Evolutionary conservation across 257 asterid genomes (phyloP).

Genomic region (Solanum rostratum): DNA sequence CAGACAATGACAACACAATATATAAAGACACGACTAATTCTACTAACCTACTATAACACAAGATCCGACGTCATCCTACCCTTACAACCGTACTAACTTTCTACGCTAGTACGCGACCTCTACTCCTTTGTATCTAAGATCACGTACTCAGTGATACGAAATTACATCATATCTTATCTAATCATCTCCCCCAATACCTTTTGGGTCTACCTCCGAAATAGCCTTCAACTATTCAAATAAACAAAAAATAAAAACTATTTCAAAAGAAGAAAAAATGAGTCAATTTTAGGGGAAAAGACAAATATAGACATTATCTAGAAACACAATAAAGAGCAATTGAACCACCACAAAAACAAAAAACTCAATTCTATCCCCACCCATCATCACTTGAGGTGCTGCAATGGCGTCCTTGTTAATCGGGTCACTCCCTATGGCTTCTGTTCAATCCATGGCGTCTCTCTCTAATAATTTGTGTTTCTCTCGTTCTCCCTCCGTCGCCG

Average conservation of each 20-base stretch:
- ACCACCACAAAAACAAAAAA: not conserved
- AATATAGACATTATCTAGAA: not conserved
- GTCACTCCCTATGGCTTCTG: conserved; percentile 47
- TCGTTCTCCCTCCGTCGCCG: conserved; percentile 30
- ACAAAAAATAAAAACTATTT: too few relatives aligned
- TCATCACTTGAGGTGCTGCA: not conserved
- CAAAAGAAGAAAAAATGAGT: not conserved
- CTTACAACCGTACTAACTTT: too few relatives aligned
- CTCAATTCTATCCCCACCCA: not conserved
- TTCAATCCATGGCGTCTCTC: conserved; percentile 9
- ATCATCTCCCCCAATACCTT: too few relatives aligned
- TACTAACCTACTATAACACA: too few relatives aligned
- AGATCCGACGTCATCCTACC: too few relatives aligned
- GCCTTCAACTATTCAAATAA: too few relatives aligned
- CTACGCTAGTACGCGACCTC: too few relatives aligned
- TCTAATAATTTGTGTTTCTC: conserved; percentile 37
- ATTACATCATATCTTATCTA: too few relatives aligned
- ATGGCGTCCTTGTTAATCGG: conserved; percentile 72
- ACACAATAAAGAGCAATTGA: not conserved
- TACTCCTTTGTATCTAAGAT: too few relatives aligned
- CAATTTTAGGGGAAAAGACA: not conserved
- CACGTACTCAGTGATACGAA: too few relatives aligned
- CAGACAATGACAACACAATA: too few relatives aligned
- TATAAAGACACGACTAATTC: too few relatives aligned
- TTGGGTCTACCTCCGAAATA: not conserved